A percentile compares a stretch with the other conserved stretches of the same genome.
phyloP scores from a whole-genome alignment of 805 yeast genomes.

The Kodamaea nitidulidarum region DNA sequence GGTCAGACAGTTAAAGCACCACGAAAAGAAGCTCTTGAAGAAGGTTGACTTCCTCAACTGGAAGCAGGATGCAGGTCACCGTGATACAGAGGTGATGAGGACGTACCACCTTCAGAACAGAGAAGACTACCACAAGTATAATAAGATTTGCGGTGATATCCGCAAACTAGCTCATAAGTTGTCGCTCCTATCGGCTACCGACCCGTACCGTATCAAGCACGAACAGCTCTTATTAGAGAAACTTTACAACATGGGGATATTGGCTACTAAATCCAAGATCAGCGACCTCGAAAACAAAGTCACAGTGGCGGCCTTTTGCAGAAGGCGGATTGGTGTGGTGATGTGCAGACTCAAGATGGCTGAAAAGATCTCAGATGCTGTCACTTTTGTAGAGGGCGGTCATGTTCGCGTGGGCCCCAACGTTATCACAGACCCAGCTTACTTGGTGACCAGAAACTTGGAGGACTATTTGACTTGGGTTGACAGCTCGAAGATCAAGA shows the following conservation, averaged over 20 bases:
- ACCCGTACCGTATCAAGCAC: conserved; percentile 82
- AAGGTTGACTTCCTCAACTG: conserved; percentile 96
- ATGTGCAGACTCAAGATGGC: conserved; percentile 96
- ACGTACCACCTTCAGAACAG: conserved; percentile 90
- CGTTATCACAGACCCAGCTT: conserved; percentile 93
- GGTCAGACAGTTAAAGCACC: conserved; percentile 89
- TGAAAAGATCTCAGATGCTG: conserved; percentile 81
- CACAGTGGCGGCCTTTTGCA: conserved; percentile 87
- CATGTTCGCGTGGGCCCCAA: conserved; percentile 97
- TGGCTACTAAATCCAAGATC: conserved; percentile 83
- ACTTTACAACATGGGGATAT: conserved; percentile 80
- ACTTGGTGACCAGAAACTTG: conserved; percentile 84
- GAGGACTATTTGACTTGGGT: conserved; percentile 98
- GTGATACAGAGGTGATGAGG: conserved; percentile 96
- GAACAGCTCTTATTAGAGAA: conserved; percentile 87
- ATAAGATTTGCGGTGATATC: conserved; percentile 87
- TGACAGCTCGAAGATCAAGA: conserved; percentile 90
- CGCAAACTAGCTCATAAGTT: conserved; percentile 83
- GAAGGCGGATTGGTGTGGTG: conserved; percentile 89
- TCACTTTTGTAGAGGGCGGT: conserved; percentile 91
- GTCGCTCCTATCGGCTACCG: conserved; percentile 80
- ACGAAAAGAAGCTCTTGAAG: conserved; percentile 89
- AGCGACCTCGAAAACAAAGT: conserved; percentile 89
- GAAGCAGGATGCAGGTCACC: conserved; percentile 93
- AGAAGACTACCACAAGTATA: conserved; percentile 93